phyloP scores from a whole-genome alignment of 2,329 filamentous ascomycete species.

The Colletotrichum gigasporum region DNA sequence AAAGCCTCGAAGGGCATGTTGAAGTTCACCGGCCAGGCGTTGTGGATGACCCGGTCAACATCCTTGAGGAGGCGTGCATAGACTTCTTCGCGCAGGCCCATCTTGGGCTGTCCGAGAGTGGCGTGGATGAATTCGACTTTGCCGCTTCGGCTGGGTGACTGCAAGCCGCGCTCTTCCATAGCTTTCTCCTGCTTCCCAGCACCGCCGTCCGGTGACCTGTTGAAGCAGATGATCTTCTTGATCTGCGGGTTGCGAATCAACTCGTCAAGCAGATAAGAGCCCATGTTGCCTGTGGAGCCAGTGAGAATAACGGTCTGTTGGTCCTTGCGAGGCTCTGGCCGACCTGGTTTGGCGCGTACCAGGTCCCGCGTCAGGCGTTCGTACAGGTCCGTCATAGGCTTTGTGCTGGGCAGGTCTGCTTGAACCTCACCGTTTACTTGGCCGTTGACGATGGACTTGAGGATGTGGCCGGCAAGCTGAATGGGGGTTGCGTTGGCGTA shows the following conservation, averaged over 20 bases:
- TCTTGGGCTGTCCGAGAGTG: not conserved
- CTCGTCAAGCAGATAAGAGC: constrained; percentile 23
- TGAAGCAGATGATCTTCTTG: constrained; percentile 18
- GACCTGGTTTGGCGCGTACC: constrained; percentile 34
- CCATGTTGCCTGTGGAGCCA: constrained; percentile 24
- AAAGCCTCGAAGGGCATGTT: constrained; percentile 60
- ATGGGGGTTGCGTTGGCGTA: constrained; percentile 48
- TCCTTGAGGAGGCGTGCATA: constrained; percentile 42
- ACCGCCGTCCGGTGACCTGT: constrained; percentile 18
- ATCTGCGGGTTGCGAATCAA: constrained; percentile 32
- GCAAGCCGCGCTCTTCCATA: constrained; percentile 19
- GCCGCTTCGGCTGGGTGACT: not conserved
- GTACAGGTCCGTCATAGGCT: constrained; percentile 43
- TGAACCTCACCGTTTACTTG: not conserved
- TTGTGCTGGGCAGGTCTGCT: not conserved
- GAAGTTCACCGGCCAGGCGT: constrained; percentile 61
- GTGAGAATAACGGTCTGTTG: constrained; percentile 36
- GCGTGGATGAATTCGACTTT: constrained; percentile 47
- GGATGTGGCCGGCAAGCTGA: constrained; percentile 43
- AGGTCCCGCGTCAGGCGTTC: constrained; percentile 45
- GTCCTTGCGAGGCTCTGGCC: constrained; percentile 41
- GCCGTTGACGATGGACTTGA: not conserved
- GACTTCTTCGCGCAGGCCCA: constrained; percentile 11
- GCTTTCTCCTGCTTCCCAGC: constrained; percentile 21
- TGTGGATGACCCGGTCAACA: constrained; percentile 60